Percentiles rank a stretch among this genome's conserved stretches.
These are phyloP conservation scores for Rhizophagus prolifer DNA, from an alignment of 192 early-diverging fungal species.

Conservation along the genomic window DNA sequence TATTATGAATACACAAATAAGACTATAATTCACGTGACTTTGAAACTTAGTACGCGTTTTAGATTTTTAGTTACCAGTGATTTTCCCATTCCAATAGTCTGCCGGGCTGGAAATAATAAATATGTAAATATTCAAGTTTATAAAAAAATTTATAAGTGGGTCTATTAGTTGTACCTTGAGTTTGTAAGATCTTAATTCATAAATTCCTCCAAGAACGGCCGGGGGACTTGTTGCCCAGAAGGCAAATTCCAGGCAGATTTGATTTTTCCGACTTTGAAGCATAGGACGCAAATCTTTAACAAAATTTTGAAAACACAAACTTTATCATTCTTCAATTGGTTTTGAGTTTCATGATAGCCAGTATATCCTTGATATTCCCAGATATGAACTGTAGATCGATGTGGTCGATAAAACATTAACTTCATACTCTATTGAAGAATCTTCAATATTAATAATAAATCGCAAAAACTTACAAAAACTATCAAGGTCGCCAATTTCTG, in stretches of 20 bases:
- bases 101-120: slow-evolving; percentile 65
- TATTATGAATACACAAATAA: slow-evolving; percentile 10
- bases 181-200: slow-evolving; percentile 87
- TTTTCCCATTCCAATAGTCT: slow-evolving; percentile 90
- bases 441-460: slow-evolving; percentile 28
- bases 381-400: slow-evolving; percentile 66
- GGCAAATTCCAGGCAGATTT: slow-evolving; percentile 89
- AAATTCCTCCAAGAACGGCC: slow-evolving; percentile 75
- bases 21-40: not conserved
- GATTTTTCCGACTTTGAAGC: slow-evolving; percentile 71
- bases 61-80: slow-evolving; percentile 58
- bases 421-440: not conserved
- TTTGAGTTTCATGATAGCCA: slow-evolving; percentile 69
- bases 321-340: slow-evolving; percentile 58
- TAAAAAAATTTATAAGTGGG: not conserved
- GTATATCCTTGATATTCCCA: slow-evolving; percentile 94
- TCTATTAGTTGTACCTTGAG: slow-evolving; percentile 54
- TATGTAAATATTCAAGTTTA: not conserved
- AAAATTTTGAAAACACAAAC: slow-evolving; percentile 59
- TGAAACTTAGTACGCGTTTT: not conserved
- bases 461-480: slow-evolving; percentile 63
- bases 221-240: slow-evolving; percentile 87
- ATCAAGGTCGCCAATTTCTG: slow-evolving; percentile 85
- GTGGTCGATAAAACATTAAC: slow-evolving; percentile 27
- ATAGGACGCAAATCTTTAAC: slow-evolving; percentile 67